Evolutionary conservation across 1,139 yeast genomes (phyloP).

Genomic region (Kurtzmaniella quercitrusa): DNA sequence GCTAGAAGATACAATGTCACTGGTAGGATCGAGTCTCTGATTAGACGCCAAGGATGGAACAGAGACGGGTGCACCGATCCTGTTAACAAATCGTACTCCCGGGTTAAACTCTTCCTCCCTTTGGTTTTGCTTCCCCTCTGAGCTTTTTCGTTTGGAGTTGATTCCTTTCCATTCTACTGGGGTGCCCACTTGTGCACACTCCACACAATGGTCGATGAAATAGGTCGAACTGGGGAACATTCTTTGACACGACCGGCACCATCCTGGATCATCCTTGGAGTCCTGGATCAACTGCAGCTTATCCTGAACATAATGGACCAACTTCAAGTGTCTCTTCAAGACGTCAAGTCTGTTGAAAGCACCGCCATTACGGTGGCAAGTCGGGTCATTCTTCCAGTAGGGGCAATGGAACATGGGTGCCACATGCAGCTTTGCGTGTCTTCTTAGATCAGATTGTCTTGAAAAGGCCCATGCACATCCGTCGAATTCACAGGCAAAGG

Average conservation of each 20-base stretch:
- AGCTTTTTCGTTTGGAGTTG: background rate
- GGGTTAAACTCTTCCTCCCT: background rate
- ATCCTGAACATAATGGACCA: conserved; percentile 62
- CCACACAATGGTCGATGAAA: conserved; percentile 63
- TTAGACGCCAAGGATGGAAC: too few relatives aligned
- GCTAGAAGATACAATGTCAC: too few relatives aligned
- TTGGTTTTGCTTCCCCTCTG: background rate
- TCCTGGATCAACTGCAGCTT: conserved; percentile 21
- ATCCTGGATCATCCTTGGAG: conserved; percentile 49
- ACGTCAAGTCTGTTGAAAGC: conserved; percentile 69
- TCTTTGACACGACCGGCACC: conserved; percentile 60
- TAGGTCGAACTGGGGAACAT: conserved; percentile 53
- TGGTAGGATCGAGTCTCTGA: too few relatives aligned
- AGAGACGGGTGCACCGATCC: background rate
- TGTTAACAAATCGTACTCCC: background rate
- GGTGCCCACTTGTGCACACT: conserved; percentile 46
- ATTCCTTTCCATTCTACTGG: conserved; percentile 25
- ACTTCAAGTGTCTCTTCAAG: conserved; percentile 59
- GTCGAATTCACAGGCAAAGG: conserved; percentile 47
- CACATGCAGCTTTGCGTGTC: conserved; percentile 62
- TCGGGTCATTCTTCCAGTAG: conserved; percentile 59
- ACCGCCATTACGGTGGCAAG: conserved; percentile 72
- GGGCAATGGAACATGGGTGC: conserved; percentile 69
- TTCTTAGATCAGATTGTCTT: conserved; percentile 59
- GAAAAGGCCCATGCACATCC: conserved; percentile 68